Evolutionary conservation across 2,329 filamentous ascomycete genomes (phyloP).

Genomic region (Septoria petroselini): DNA sequence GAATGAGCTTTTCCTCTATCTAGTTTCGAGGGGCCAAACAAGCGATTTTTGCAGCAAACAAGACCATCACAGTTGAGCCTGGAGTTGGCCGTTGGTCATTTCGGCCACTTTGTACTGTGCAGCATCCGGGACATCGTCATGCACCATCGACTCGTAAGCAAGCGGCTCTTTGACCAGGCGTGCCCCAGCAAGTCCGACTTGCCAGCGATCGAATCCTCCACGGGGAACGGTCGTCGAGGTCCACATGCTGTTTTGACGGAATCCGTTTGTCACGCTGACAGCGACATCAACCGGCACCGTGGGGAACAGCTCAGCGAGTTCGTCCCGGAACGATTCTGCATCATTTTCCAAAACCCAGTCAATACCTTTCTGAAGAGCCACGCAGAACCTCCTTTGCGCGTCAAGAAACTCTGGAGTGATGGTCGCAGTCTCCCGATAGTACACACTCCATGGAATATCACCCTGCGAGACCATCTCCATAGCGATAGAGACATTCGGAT

Average conservation of each 20-base stretch:
- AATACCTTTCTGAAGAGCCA: slow-evolving; percentile 20
- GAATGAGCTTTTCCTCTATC: neutral
- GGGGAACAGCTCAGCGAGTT: neutral
- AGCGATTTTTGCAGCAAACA: no score
- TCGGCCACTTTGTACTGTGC: no score
- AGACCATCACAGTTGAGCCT: no score
- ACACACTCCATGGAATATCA: slow-evolving; percentile 27
- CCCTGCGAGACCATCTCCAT: slow-evolving; percentile 24
- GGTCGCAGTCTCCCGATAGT: slow-evolving; percentile 23
- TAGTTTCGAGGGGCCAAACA: no score
- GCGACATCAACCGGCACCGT: neutral
- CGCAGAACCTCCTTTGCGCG: slow-evolving; percentile 22
- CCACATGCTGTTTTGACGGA: neutral
- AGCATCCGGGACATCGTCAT: no score
- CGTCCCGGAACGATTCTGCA: neutral
- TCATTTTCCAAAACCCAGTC: neutral
- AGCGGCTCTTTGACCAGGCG: slow-evolving; percentile 21
- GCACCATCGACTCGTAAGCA: slow-evolving; percentile 20
- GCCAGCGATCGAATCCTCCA: slow-evolving; percentile 26
- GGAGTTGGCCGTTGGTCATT: no score
- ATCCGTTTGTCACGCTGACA: neutral
- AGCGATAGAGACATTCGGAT: slow-evolving; percentile 22
- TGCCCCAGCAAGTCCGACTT: slow-evolving; percentile 22
- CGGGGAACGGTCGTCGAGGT: slow-evolving; percentile 14
- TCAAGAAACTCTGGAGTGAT: slow-evolving; percentile 21